Evolutionary conservation across 2,329 filamentous ascomycete species (phyloP).

Genomic region (Penicillium sp.): DNA sequence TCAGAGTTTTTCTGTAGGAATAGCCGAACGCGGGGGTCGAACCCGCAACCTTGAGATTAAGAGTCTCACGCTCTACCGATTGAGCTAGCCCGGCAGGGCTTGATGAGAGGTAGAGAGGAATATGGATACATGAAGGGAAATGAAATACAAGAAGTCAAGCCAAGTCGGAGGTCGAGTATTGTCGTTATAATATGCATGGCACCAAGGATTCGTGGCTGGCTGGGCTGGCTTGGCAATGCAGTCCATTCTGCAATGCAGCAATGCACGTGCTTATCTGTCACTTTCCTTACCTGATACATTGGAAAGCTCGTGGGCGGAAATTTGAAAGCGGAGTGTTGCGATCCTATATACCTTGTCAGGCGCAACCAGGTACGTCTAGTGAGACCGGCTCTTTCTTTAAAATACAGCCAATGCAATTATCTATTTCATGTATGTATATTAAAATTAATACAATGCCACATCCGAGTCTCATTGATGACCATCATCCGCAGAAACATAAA

Average conservation of each 20-base stretch:
- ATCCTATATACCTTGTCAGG: no score
- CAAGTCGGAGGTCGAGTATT: neutral
- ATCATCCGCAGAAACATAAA: constrained; percentile 29
- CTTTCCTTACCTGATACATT: neutral
- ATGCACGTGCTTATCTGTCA: neutral
- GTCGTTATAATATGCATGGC: neutral
- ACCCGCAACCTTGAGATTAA: constrained; percentile 45
- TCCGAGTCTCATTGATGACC: neutral
- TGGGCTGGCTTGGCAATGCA: neutral
- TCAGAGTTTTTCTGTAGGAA: constrained; percentile 15
- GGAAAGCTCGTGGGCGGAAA: neutral
- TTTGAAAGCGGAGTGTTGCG: neutral
- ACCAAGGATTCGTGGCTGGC: neutral
- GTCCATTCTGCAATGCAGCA: neutral
- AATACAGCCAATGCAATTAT: neutral
- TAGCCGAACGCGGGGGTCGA: constrained; percentile 31
- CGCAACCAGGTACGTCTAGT: no score
- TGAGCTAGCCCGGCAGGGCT: constrained; percentile 46
- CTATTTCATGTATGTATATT: neutral
- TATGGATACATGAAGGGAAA: neutral
- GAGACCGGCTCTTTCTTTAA: neutral
- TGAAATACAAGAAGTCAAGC: no score
- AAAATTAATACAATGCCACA: neutral
- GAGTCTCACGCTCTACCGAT: constrained; percentile 51
- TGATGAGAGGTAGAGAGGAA: neutral